phyloP scores from a whole-genome alignment of 2,329 filamentous ascomycete genomes.

The Neospermospora avenae region DNA sequence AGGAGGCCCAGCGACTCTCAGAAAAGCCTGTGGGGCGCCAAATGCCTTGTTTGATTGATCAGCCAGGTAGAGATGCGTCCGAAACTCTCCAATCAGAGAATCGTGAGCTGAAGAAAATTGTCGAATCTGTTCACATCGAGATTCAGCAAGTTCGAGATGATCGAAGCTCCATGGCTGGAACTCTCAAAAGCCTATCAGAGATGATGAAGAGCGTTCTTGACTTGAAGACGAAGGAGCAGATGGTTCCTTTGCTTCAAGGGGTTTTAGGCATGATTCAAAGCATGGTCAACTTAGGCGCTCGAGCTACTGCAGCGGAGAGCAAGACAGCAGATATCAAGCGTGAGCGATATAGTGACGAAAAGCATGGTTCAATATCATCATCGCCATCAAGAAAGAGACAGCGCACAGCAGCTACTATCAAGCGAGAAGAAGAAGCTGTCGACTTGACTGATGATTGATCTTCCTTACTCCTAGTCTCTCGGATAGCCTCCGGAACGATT shows the following conservation, averaged over 20 bases:
- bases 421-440: neutral
- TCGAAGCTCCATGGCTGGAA: neutral
- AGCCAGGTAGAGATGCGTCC: neutral
- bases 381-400: neutral
- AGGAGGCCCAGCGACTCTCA: neutral
- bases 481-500: no score
- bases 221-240: neutral
- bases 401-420: neutral
- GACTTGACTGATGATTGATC: neutral
- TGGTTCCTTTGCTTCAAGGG: neutral
- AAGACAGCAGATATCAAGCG: neutral
- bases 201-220: slow-evolving; percentile 9
- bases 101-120: neutral
- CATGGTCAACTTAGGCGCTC: neutral
- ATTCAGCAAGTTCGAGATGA: neutral
- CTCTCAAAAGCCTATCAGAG: neutral
- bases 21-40: neutral
- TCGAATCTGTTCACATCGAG: neutral
- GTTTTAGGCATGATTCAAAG: slow-evolving; percentile 2
- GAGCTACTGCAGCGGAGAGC: neutral
- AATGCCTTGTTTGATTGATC: neutral
- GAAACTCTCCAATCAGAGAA: neutral
- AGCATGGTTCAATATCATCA: neutral
- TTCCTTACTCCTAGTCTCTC: no score
- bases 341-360: neutral